These are phyloP conservation scores for Tremellales sp. DNA, from an alignment of 1,284 basidiomycete genomes.

Conservation along the genomic window DNA sequence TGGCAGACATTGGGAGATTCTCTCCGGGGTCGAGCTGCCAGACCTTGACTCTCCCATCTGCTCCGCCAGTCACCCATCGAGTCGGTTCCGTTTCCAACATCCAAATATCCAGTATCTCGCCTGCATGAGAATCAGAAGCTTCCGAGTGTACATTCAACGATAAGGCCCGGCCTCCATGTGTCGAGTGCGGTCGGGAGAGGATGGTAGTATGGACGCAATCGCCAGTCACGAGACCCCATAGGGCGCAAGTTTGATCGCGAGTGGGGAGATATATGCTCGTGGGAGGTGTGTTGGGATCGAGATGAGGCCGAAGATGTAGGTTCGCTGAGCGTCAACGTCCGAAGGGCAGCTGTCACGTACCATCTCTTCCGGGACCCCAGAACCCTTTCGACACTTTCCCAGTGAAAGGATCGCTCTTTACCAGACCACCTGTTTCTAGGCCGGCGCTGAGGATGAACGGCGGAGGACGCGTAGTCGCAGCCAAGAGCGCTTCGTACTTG, in stretches of 20 bases:
- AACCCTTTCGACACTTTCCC: slow-evolving; percentile 46
- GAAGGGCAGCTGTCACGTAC: slow-evolving; percentile 16
- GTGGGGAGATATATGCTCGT: slow-evolving; percentile 31
- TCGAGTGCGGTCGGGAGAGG: slow-evolving; percentile 29
- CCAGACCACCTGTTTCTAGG: slow-evolving; percentile 33
- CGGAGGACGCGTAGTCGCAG: slow-evolving; percentile 35
- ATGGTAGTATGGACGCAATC: slow-evolving; percentile 40
- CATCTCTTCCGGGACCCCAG: slow-evolving; percentile 43
- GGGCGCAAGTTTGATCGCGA: slow-evolving; percentile 30
- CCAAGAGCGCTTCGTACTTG: slow-evolving; percentile 40
- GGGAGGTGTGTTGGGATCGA: slow-evolving; percentile 23
- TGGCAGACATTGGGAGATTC: slow-evolving; percentile 16
- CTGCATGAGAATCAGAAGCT: slow-evolving; percentile 29
- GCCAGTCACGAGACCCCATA: slow-evolving; percentile 44
- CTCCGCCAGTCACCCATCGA: slow-evolving; percentile 41
- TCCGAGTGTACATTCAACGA: slow-evolving; percentile 34
- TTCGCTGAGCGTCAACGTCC: slow-evolving; percentile 27
- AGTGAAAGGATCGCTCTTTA: slow-evolving; percentile 42
- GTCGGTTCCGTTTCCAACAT: slow-evolving; percentile 20
- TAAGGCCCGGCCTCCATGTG: slow-evolving; percentile 34
- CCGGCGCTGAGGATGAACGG: slow-evolving; percentile 41
- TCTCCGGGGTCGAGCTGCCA: slow-evolving; percentile 35
- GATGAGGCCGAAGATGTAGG: slow-evolving; percentile 39
- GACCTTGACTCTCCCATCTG: slow-evolving; percentile 44
- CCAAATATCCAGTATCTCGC: slow-evolving; percentile 32